Base-by-base conservation (phyloP, 2,329 filamentous ascomycete species). In the Cytospora chrysosperma region DNA sequence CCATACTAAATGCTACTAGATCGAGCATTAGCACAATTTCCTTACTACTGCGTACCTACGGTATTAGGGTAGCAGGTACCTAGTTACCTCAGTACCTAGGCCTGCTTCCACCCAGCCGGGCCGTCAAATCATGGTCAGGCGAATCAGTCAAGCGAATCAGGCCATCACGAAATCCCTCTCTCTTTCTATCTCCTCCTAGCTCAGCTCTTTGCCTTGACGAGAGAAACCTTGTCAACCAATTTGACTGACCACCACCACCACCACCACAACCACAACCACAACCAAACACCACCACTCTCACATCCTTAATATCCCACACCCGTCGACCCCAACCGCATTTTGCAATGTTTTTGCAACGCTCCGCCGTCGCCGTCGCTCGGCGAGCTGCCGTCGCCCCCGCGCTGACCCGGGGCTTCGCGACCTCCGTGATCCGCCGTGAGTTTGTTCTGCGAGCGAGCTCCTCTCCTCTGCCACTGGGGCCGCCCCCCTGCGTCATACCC, bases 291-390 rank as follows among this genome's bases (percentile, higher is more conserved):
- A 59, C 64, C 64, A 57, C 64, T 61, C 64, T 9, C 28, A n/a
- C n/a, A 52, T 50, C 49, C 63, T 30, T 40, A n/a, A 34, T 21
- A 17, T 37, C 56, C n/a, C 47, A 52, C 52, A 28, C 64, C 43
- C 49, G 52, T 47, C 62, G 28, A 52, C 52, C 70, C 71, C 71
- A 68, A 64, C 68, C 68, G 68, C 72, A n/a, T n/a, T n/a, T n/a
- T 76, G 75, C 72, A 72, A 88, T 89, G 86, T 86, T 88, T 71
- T 75, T 88, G 75, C 84, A 87, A 81, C 86, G 86, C 75, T 81
- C 86, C 73, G 85, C 82, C 75, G 73, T 85, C 69, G 78, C 82
- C 70, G 84, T 80, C 74, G 85, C 85, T 73, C 86, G 86, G 75
- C 84, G 86, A 67, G 85, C 81, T 66, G 81, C 81, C 73, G 78